Evolutionary conservation across 768 basidiomycete species (phyloP).

Genomic region (Cystobasidium tubakii): DNA sequence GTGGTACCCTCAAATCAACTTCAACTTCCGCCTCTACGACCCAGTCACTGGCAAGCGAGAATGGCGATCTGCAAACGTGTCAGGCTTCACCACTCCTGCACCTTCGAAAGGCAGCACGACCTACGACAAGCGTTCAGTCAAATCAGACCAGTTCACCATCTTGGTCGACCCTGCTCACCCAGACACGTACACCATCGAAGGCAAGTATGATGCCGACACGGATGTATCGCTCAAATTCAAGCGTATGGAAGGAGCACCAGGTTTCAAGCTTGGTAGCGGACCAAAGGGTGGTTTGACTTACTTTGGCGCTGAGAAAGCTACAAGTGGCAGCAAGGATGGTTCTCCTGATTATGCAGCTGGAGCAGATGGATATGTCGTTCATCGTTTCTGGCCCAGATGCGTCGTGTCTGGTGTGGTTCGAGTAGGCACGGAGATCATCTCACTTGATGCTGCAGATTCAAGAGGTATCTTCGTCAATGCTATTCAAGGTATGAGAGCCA

Average conservation of each 20-base stretch:
- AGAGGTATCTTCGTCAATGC: constrained; percentile 85
- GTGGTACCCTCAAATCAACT: constrained; percentile 91
- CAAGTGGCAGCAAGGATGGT: constrained; percentile 8
- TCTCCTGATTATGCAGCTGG: constrained; percentile 41
- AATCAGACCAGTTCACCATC: constrained; percentile 76
- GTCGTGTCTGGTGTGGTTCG: constrained; percentile 43
- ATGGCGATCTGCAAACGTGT: constrained; percentile 84
- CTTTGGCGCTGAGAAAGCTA: constrained; percentile 56
- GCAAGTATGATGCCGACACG: constrained; percentile 70
- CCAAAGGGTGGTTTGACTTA: constrained; percentile 82
- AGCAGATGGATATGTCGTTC: constrained; percentile 49
- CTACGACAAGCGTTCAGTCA: constrained; percentile 77
- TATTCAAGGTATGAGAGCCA: constrained; percentile 96
- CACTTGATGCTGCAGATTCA: constrained; percentile 48
- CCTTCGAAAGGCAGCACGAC: constrained; percentile 46
- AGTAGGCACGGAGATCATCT: constrained; percentile 39
- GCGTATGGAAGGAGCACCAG: constrained; percentile 65
- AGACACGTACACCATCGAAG: constrained; percentile 72
- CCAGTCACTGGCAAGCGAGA: constrained; percentile 64
- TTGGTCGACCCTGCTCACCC: constrained; percentile 61
- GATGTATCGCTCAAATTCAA: constrained; percentile 70
- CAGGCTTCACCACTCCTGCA: constrained; percentile 70
- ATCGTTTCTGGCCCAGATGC: constrained; percentile 48
- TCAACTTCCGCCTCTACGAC: constrained; percentile 81
- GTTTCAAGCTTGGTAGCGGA: constrained; percentile 86